These are phyloP conservation scores for Lasiosphaeria miniovina DNA, from an alignment of 495 filamentous ascomycete genomes.

Conservation along the genomic window DNA sequence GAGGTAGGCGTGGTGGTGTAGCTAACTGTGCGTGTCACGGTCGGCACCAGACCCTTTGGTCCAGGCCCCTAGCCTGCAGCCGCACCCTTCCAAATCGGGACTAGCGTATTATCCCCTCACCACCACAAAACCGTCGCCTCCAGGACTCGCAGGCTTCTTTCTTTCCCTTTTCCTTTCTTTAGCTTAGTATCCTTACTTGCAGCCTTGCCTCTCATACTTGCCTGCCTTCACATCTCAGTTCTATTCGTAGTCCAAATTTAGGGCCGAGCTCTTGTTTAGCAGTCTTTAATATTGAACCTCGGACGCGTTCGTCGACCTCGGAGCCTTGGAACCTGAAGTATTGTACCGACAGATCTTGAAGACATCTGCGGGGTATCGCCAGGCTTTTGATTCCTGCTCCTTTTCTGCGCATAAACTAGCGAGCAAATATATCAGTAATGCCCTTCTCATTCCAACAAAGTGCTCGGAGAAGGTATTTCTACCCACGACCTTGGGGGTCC, in stretches of 20 bases:
- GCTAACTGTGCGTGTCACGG: no score
- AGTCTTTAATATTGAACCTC: background rate
- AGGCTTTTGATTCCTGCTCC: conserved; percentile 7
- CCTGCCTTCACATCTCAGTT: conserved; percentile 7
- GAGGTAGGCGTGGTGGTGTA: no score
- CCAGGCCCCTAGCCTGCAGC: no score
- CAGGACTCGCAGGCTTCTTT: no score
- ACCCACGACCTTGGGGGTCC: conserved; percentile 9
- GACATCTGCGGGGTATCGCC: background rate
- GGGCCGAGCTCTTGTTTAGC: conserved; percentile 4
- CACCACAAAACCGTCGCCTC: no score
- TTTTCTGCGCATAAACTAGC: conserved; percentile 8
- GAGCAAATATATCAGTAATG: conserved; percentile 6
- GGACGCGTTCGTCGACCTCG: conserved; percentile 8
- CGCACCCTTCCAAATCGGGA: no score
- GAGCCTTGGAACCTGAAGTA: conserved; percentile 4
- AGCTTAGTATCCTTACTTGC: no score
- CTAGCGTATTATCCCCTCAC: no score
- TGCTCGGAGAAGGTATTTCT: conserved; percentile 10
- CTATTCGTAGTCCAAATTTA: conserved; percentile 8
- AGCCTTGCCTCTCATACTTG: no score
- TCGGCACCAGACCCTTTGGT: no score
- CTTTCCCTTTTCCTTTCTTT: no score
- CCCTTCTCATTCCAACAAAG: conserved; percentile 8
- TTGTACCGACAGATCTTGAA: conserved; percentile 1